phyloP scores from a whole-genome alignment of 1,284 basidiomycete species.

The Trichosporon ovoides region DNA sequence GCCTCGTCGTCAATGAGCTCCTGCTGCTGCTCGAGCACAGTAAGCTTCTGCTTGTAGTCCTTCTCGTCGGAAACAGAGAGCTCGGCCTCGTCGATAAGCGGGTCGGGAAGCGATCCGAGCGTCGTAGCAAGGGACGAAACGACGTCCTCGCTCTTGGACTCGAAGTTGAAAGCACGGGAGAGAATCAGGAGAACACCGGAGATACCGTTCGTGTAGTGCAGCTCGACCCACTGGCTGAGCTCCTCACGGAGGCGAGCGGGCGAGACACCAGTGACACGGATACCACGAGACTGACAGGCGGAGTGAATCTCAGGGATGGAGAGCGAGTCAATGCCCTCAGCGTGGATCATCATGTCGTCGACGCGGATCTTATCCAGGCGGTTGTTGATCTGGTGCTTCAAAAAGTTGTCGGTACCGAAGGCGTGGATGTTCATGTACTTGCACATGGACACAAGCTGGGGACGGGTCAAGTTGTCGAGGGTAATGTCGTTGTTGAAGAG shows the following conservation, averaged over 20 bases:
- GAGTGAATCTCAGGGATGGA: constrained; percentile 83
- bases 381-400: constrained; percentile 85
- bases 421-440: constrained; percentile 97
- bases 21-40: constrained; percentile 95
- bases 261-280: constrained; percentile 77
- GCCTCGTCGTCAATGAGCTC: constrained; percentile 91
- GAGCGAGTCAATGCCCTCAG: constrained; percentile 86
- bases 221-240: constrained; percentile 84
- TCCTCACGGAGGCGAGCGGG: constrained; percentile 81
- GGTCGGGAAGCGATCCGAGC: constrained; percentile 88
- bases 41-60: constrained; percentile 96
- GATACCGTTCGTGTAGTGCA: constrained; percentile 78
- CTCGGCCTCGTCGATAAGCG: constrained; percentile 92
- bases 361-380: constrained; percentile 77
- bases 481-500: constrained; percentile 97
- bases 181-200: constrained; percentile 91
- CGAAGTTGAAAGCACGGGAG: constrained; percentile 91
- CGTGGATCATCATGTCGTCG: constrained; percentile 84
- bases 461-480: constrained; percentile 93
- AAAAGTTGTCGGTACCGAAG: constrained; percentile 97
- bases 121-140: constrained; percentile 83
- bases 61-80: constrained; percentile 81
- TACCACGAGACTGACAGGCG: constrained; percentile 91
- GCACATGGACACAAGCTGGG: constrained; percentile 95
- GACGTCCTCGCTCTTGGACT: constrained; percentile 72